These are phyloP conservation scores for Aspergillus panamensis DNA, from an alignment of 495 filamentous ascomycete species.

Conservation along the genomic window DNA sequence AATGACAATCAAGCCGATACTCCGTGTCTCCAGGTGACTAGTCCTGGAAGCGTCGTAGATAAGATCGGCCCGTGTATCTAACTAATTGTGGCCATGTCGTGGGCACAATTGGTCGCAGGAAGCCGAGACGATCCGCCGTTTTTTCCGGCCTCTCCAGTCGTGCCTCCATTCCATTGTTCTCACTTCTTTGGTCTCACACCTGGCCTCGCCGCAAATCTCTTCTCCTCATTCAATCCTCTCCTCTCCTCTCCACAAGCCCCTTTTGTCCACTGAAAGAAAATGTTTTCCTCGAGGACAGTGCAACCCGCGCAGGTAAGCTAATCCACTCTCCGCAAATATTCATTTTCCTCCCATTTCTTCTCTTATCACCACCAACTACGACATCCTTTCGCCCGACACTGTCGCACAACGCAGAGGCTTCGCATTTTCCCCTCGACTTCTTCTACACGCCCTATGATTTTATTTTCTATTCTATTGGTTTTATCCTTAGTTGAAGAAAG, in stretches of 20 bases:
- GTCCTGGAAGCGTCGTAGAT: conserved; percentile 23
- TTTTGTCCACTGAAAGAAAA: conserved; percentile 20
- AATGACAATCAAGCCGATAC: no score
- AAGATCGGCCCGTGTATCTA: conserved; percentile 40
- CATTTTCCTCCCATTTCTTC: conserved; percentile 7
- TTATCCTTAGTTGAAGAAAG: conserved; percentile 1
- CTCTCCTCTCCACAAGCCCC: conserved; percentile 4
- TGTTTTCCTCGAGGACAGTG: conserved; percentile 32
- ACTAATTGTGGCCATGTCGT: conserved; percentile 8
- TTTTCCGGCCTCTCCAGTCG: conserved; percentile 41
- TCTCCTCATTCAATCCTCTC: conserved; percentile 10
- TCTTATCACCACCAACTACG: conserved; percentile 8
- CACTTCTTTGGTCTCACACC: conserved; percentile 18
- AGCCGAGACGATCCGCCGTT: conserved; percentile 46
- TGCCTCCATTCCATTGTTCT: conserved; percentile 19
- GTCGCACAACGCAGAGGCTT: conserved; percentile 3
- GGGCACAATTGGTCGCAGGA: conserved; percentile 17
- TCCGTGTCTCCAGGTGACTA: no score
- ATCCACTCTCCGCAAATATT: background rate
- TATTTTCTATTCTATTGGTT: background rate
- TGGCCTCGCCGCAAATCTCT: conserved; percentile 11
- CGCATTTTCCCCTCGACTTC: background rate
- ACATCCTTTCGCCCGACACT: conserved; percentile 17
- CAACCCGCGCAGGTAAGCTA: conserved; percentile 35
- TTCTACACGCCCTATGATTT: background rate